Conservation (phyloP, 345 rosid genomes). For the Populus simonii region DNA sequence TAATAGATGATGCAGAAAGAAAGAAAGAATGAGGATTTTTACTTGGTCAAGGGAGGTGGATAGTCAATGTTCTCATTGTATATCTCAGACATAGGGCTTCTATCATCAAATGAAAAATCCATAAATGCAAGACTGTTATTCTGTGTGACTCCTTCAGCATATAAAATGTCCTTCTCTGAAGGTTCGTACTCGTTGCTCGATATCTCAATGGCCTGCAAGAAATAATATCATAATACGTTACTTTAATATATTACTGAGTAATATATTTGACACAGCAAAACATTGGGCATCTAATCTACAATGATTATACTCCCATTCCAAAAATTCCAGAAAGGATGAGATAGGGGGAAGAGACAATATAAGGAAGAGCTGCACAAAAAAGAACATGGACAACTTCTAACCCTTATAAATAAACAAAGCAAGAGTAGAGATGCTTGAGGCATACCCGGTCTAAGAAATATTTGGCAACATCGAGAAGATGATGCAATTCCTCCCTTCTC, state of each 20-base stretch:
- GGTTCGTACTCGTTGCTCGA: slow-evolving; percentile 66
- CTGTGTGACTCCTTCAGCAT: slow-evolving; percentile 57
- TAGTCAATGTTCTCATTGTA: slow-evolving; percentile 40
- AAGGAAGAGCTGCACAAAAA: neutral
- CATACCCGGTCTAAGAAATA: slow-evolving; percentile 55
- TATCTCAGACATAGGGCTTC: slow-evolving; percentile 48
- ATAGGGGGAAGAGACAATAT: neutral
- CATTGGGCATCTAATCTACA: neutral
- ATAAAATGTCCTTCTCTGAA: slow-evolving; percentile 51
- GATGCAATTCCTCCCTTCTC: slow-evolving; percentile 48
- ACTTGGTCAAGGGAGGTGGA: slow-evolving; percentile 42
- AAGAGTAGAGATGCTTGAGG: neutral
- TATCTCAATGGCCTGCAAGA: slow-evolving; percentile 50
- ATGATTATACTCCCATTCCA: neutral
- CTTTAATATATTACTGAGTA: neutral
- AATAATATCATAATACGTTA: neutral
- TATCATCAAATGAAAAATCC: slow-evolving; percentile 56
- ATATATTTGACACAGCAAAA: neutral
- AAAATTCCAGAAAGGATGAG: neutral
- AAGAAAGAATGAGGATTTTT: neutral
- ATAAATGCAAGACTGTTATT: slow-evolving; percentile 54
- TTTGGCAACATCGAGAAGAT: slow-evolving; percentile 50
- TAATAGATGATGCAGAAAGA: neutral
- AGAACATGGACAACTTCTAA: neutral
- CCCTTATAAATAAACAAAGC: neutral